These are phyloP conservation scores for Rhodotorula paludigena DNA, from an alignment of 768 basidiomycete species.

Conservation along the genomic window DNA sequence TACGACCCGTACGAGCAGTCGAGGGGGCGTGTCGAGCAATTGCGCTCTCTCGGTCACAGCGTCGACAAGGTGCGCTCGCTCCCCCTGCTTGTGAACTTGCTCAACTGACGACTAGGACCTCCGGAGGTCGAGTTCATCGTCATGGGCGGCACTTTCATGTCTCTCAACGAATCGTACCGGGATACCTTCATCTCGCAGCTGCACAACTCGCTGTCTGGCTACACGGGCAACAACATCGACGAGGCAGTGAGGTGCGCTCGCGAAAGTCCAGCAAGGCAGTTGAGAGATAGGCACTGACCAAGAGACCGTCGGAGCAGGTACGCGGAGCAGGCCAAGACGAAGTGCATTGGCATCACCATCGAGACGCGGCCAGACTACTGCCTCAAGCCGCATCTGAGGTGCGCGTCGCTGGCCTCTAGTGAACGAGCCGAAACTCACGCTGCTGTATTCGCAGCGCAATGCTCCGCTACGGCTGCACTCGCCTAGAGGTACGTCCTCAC, in stretches of 20 bases:
- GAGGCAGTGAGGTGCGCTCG: conserved; percentile 83
- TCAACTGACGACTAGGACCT: conserved; percentile 43
- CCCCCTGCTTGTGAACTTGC: background rate
- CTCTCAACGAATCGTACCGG: conserved; percentile 95
- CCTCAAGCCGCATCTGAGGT: conserved; percentile 90
- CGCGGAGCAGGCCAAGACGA: conserved; percentile 95
- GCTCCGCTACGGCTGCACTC: conserved; percentile 97
- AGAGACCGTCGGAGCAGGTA: conserved; percentile 60
- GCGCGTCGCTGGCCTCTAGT: conserved; percentile 18
- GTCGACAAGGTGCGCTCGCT: conserved; percentile 77
- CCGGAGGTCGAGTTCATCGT: conserved; percentile 35
- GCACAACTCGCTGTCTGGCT: conserved; percentile 93
- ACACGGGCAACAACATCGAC: conserved; percentile 83
- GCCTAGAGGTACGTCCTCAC: conserved; percentile 58
- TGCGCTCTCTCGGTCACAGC: conserved; percentile 90
- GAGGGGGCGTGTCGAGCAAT: conserved; percentile 85
- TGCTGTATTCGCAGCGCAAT: conserved; percentile 64
- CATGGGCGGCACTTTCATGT: conserved; percentile 97
- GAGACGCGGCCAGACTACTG: conserved; percentile 99
- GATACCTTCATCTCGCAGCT: conserved; percentile 88
- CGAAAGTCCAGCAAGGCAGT: no score
- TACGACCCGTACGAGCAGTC: conserved; percentile 98
- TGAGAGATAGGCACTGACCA: no score
- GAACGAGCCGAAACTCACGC: background rate
- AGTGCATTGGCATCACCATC: conserved; percentile 97